Base-by-base conservation (phyloP, 352 stramenopile species). In the Blastocystis sp. region DNA sequence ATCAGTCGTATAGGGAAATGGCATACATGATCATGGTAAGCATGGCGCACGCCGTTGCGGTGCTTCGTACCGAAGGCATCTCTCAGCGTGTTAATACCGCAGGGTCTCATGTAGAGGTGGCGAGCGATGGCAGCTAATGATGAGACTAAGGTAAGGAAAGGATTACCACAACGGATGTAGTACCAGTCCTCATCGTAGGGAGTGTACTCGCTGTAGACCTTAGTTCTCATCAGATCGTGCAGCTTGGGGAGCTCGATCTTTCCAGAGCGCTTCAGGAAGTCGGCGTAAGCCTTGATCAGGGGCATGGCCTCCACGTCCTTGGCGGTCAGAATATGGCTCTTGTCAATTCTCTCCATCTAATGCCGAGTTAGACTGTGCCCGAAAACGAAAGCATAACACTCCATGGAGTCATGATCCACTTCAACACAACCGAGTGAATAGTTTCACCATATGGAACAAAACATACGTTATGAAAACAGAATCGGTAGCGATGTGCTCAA, bases 181-280 rank as follows among this genome's bases (percentile, higher is more conserved):
- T 88, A 88, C 78, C 78, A 88, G 78, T 88, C 78, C n/a, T 78
- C 40, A 70, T 88, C 78, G 57, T 65, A 61, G 66, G 78, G 78
- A 79, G 40, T 79, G 78, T 79, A 79, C 38, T 88, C 78, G 65
- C 68, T 88, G 78, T 77, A 79, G 24, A 88, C 78, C 19, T 43
- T 42, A 11, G 78, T 88, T 79, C 68, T 76, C 78, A 88, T 88
- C n/a, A 88, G n/a, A 68, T 88, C 78, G 61, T 88, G 78, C 4
- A 79, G 34, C 78, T 88, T 88, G 45, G 78, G 78, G 43, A 88
- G 68, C 21, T 78, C 60, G 17, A 88, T 66, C 60, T 78, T 88
- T 79, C 78, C 78, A 1, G 42, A 68, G 34, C 62, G 62, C 78
- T 88, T 88, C 52, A 88, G 54, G 78, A 68, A 79, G 4, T 88